Evolutionary conservation across 306 rosid genomes (phyloP).

Genomic region (Amphicarpaea edgeworthii): DNA sequence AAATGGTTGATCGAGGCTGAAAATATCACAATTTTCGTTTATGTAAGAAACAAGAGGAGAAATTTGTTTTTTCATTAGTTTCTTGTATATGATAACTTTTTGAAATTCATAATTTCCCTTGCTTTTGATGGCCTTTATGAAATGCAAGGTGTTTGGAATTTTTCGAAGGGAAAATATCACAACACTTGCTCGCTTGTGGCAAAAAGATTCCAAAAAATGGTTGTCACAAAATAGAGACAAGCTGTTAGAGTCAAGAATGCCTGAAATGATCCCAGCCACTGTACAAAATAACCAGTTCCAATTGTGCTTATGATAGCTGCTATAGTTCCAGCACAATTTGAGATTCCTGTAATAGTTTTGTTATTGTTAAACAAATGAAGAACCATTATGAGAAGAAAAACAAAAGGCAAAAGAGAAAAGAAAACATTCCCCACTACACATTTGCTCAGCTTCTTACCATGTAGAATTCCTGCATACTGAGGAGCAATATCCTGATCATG

Average conservation of each 20-base stretch:
- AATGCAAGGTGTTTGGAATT: background rate
- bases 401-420: background rate
- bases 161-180: constrained; percentile 28
- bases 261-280: constrained; percentile 92
- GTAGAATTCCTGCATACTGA: constrained; percentile 87
- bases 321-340: constrained; percentile 84
- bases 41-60: background rate
- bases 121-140: background rate
- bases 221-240: constrained; percentile 66
- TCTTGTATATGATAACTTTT: constrained; percentile 7
- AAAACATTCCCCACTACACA: background rate
- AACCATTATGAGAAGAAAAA: background rate
- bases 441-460: constrained; percentile 60
- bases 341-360: constrained; percentile 65
- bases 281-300: constrained; percentile 93
- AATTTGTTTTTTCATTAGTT: background rate
- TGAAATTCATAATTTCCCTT: constrained; percentile 17
- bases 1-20: background rate
- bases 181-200: constrained; percentile 85
- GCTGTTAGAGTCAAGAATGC: constrained; percentile 85
- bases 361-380: background rate
- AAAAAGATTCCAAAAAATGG: constrained; percentile 84
- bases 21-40: constrained; percentile 12
- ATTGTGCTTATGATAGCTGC: constrained; percentile 97
- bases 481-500: constrained; percentile 91